Evolutionary conservation across 73 alveolate genomes (phyloP), one percentile per base, ranked within the genome.

Genomic region (Blepharisma japonicum): DNA sequence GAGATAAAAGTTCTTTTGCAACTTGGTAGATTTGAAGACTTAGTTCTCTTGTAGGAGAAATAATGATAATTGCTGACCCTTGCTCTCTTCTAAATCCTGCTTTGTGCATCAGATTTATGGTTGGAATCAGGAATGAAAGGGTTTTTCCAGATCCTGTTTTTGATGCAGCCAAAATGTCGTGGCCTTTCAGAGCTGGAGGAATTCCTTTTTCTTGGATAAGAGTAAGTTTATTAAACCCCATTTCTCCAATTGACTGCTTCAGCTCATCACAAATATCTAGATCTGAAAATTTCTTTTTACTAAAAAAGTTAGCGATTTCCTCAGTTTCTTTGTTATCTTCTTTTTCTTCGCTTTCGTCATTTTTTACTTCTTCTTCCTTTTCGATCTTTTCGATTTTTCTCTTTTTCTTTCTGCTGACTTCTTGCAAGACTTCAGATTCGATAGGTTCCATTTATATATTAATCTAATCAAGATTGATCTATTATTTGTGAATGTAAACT

Each of bases 81-180:
- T 80, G 83, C 71, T 85, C 87, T 71, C 92, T 89, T 56, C 86
- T 89, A 77, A 91, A 91, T 48, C 89, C 86, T n/a, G 96, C 94
- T 51, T 92, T 90, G 83, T 90, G 88, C 46, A 97, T 82, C 80
- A 86, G 72, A 71, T 97, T 97, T 45, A 93, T 93, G 6, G 99
- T 98, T 51, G 99, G 99, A 55, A 97, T 90, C 87, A 97, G 84
- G 85, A 93, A 97, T 6, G 99, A 99, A 56, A 97, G 83, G 21
- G 99, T 96, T 84, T 97, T 97, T 25, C 99, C 99, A 70, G 97
- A 87, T 48, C 99, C 99, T 21, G 99, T 96, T 85, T 96, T 96
- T 39, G 99, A 99, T 55, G 98, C 97, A 49, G 99, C 99, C 66
- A 97, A 89, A 8, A 97, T 97, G 94, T 97, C 98, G 55, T 91